Evolutionary conservation across 2,329 filamentous ascomycete species (phyloP), one percentile per base, ranked within the genome.

Genomic region (Bertia moriformis): DNA sequence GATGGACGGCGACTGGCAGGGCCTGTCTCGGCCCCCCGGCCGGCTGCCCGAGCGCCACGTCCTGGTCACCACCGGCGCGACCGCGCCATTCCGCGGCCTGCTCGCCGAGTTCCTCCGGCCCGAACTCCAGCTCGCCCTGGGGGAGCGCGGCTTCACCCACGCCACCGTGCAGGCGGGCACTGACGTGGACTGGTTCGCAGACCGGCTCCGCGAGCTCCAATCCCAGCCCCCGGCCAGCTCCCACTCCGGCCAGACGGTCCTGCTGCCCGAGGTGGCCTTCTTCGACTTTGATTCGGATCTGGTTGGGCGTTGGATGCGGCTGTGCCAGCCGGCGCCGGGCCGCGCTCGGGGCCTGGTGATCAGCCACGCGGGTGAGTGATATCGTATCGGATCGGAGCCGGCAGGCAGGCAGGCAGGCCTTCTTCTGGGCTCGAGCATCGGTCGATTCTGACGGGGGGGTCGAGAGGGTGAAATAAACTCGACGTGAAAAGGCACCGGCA

Each of bases 61-160:
- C 54, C 83, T 98, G 47, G 80, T 95, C 40, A 96, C 91, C 0
- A 82, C 94, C 19, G 91, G 91, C 41, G 89, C 91, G 4, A 98
- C 89, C 0, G 87, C 88, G 14, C 73, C 81, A 15, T 98, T 98
- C 59, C 66, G 70, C 39, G 58, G 79, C 20, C 71, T 80, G 10
- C 62, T 93, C 4, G 61, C 67, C 22, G 22, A 27, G 14, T 60
- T 69, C 0, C 48, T 56, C 0, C 88, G 91, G 51, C 65, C 93
- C 44, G 47, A 62, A 4, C 64, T n/a, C n/a, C n/a, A n/a, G n/a
- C n/a, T n/a, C n/a, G n/a, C 68, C 4, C 68, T 96, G 12, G 51
- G 55, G 10, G 50, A 60, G 2, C 56, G 69, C 10, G 67, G 69
- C 35, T 95, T 83, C 58, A 84, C 79, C 0, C 63, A 81, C 43